phyloP scores from a whole-genome alignment of 208 protist species.

The Porcisia deanei region DNA sequence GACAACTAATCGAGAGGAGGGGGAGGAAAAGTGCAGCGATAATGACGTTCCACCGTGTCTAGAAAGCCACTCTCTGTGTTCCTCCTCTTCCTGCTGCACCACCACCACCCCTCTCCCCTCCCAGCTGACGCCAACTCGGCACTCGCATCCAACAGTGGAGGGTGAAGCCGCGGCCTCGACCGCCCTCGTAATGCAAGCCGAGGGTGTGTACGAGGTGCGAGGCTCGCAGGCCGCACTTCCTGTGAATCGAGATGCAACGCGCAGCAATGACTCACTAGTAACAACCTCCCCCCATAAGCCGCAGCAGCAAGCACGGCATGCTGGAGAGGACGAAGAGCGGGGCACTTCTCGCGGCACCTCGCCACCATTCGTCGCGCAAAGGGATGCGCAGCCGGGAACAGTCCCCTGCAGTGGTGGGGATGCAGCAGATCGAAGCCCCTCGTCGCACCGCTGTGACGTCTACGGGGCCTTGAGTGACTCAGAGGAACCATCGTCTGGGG shows the following conservation, averaged over 20 bases:
- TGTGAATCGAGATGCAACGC: background rate
- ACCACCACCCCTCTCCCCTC: background rate
- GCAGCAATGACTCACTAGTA: background rate
- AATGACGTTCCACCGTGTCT: slow-evolving; percentile 6
- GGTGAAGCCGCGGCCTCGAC: background rate
- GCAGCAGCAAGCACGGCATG: background rate
- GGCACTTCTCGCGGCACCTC: background rate
- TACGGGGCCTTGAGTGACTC: background rate
- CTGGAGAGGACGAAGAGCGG: background rate
- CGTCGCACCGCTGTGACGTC: background rate
- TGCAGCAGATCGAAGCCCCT: background rate
- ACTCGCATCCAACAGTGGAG: background rate
- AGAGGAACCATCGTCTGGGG: background rate
- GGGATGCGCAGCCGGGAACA: background rate
- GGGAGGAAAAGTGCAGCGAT: too few species aligned
- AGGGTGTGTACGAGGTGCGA: background rate
- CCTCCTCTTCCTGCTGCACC: background rate
- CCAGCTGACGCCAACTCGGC: background rate
- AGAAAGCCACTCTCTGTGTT: slow-evolving; percentile 11
- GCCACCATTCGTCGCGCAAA: background rate
- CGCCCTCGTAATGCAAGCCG: background rate
- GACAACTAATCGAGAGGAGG: background rate
- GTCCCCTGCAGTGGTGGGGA: background rate
- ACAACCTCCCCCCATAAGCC: background rate
- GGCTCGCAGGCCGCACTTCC: background rate